A percentile compares a stretch with the other conserved stretches of the same genome.
These are phyloP conservation scores for Backusella westeae DNA, from an alignment of 192 early-diverging fungal genomes.

Conservation along the genomic window DNA sequence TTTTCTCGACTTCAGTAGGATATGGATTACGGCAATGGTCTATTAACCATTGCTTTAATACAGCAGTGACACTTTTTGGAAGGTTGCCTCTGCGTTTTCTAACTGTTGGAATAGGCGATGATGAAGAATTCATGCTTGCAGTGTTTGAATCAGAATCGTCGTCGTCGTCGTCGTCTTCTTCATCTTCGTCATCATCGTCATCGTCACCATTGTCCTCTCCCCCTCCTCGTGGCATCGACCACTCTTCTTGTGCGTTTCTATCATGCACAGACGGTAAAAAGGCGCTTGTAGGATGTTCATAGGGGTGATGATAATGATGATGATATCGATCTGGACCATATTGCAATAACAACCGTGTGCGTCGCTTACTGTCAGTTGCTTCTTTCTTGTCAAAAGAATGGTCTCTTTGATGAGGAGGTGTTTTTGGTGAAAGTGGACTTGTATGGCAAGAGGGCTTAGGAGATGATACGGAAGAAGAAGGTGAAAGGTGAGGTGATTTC, in stretches of 20 bases:
- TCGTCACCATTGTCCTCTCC: background rate
- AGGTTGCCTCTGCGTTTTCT: slow-evolving; percentile 53
- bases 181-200: background rate
- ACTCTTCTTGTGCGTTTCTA: background rate
- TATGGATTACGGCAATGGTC: slow-evolving; percentile 64
- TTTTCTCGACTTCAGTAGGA: slow-evolving; percentile 65
- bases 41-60: slow-evolving; percentile 60
- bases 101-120: background rate
- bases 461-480: background rate
- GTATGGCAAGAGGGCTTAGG: background rate
- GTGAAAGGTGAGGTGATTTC: slow-evolving; percentile 3
- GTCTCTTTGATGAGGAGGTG: background rate
- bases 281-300: background rate
- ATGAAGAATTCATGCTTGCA: slow-evolving; percentile 1
- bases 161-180: background rate
- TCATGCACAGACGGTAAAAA: slow-evolving; percentile 1
- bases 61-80: slow-evolving; percentile 55
- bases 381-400: background rate
- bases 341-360: slow-evolving; percentile 6
- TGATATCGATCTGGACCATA: slow-evolving; percentile 2
- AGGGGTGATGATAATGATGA: background rate
- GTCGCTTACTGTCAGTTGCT: background rate
- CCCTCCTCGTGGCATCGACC: background rate
- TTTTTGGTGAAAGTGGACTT: slow-evolving; percentile 12
- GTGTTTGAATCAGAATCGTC: background rate